phyloP scores from a whole-genome alignment of 1,139 yeast species.

The Yamadazyma trypodendri region DNA sequence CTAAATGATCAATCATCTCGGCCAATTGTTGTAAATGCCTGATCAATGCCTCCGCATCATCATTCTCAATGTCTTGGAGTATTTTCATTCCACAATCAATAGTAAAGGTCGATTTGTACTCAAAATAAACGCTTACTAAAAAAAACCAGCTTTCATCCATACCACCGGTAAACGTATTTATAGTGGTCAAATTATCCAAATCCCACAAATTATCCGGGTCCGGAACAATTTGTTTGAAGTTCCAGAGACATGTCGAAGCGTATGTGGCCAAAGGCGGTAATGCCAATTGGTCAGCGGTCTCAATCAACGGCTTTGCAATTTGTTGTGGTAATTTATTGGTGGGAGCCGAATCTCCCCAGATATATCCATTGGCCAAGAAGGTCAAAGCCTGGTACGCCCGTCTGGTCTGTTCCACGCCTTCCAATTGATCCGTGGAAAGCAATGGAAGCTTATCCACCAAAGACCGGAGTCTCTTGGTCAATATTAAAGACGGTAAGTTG shows the following conservation, averaged over 20 bases:
- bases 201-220: constrained; percentile 40
- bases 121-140: constrained; percentile 83
- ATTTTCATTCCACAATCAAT: constrained; percentile 53
- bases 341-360: constrained; percentile 79
- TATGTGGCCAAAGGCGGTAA: constrained; percentile 88
- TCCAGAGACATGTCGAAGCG: constrained; percentile 88
- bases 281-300: constrained; percentile 57
- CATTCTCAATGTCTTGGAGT: constrained; percentile 26
- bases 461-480: constrained; percentile 60
- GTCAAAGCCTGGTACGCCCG: constrained; percentile 80
- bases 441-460: constrained; percentile 61
- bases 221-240: constrained; percentile 65
- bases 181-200: constrained; percentile 71
- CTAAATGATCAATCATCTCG: constrained; percentile 71
- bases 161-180: constrained; percentile 85
- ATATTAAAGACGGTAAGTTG: constrained; percentile 69
- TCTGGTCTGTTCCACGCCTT: constrained; percentile 52
- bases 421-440: constrained; percentile 46
- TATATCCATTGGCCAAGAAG: constrained; percentile 82
- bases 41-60: constrained; percentile 38
- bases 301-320: constrained; percentile 68
- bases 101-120: constrained; percentile 76
- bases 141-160: constrained; percentile 95
- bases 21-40: constrained; percentile 62
- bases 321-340: constrained; percentile 64